Percentiles rank a stretch among this genome's conserved stretches.
Evolutionary conservation across 148 eudicot species (phyloP).

Genomic region (Rheum nobile): DNA sequence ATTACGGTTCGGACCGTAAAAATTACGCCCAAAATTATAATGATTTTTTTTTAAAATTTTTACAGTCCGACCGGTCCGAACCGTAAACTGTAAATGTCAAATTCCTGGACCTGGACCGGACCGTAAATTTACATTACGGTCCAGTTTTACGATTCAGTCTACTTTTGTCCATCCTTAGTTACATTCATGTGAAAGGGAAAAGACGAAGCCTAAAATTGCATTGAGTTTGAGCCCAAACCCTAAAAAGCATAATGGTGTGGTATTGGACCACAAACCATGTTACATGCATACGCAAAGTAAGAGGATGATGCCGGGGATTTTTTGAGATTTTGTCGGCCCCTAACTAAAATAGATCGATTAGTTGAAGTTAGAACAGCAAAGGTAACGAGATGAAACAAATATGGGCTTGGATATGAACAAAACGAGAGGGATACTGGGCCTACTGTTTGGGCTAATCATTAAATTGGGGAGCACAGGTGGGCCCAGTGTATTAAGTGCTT

Average conservation of each 20-base stretch:
- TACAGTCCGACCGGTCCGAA: no score
- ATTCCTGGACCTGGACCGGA: no score
- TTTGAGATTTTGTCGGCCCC: conserved; percentile 3
- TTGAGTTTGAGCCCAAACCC: neutral
- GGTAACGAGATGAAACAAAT: neutral
- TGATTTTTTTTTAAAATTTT: no score
- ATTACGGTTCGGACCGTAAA: no score
- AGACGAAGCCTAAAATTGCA: conserved; percentile 4
- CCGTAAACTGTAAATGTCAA: no score
- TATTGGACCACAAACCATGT: neutral
- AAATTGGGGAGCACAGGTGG: neutral
- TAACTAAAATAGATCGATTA: neutral
- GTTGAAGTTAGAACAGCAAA: neutral
- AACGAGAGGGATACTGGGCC: neutral
- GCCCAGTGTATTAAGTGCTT: neutral
- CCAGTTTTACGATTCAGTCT: no score
- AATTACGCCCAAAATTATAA: no score
- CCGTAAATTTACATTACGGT: no score
- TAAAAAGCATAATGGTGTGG: neutral
- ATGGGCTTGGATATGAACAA: conserved; percentile 3
- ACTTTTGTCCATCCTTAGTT: no score
- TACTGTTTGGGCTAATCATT: neutral
- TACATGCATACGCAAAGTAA: neutral
- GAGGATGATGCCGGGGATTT: neutral
- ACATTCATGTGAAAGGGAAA: conserved; percentile 1